Conservation (phyloP, 495 filamentous ascomycete genomes). For the Lichenothelia convexa region DNA sequence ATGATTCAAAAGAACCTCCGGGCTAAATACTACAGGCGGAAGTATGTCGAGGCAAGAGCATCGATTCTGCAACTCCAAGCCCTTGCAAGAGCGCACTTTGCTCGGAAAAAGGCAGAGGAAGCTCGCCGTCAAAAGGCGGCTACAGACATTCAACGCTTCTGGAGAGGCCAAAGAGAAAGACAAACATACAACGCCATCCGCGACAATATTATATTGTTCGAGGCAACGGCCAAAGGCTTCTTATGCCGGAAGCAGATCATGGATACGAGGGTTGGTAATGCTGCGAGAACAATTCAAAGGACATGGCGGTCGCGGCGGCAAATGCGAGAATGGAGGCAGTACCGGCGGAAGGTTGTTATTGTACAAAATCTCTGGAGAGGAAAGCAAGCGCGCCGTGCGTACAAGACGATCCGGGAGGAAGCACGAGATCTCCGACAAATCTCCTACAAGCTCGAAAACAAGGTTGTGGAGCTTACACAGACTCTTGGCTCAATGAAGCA, state of each 20-base stretch:
- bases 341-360: conserved; percentile 71
- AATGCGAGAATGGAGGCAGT: conserved; percentile 67
- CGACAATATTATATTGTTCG: conserved; percentile 64
- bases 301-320: conserved; percentile 68
- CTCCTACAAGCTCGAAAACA: conserved; percentile 97
- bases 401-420: conserved; percentile 84
- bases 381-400: conserved; percentile 56
- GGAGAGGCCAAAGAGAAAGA: conserved; percentile 76
- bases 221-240: conserved; percentile 81
- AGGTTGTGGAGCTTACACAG: conserved; percentile 96
- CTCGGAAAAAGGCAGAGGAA: conserved; percentile 61
- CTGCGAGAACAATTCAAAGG: conserved; percentile 76
- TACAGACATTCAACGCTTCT: conserved; percentile 85
- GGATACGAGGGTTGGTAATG: conserved; percentile 85
- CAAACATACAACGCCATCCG: conserved; percentile 59
- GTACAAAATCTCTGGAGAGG: conserved; percentile 91
- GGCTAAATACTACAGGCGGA: conserved; percentile 85
- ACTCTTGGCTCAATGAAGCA: conserved; percentile 73
- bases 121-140: conserved; percentile 70
- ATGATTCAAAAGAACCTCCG: conserved; percentile 98
- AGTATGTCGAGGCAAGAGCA: conserved; percentile 69
- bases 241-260: conserved; percentile 73
- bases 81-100: conserved; percentile 48
- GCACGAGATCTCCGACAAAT: conserved; percentile 97
- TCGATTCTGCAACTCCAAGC: conserved; percentile 70